Evolutionary conservation across 2,329 filamentous ascomycete genomes (phyloP).

Genomic region (Chrysosphaeria jannelii): DNA sequence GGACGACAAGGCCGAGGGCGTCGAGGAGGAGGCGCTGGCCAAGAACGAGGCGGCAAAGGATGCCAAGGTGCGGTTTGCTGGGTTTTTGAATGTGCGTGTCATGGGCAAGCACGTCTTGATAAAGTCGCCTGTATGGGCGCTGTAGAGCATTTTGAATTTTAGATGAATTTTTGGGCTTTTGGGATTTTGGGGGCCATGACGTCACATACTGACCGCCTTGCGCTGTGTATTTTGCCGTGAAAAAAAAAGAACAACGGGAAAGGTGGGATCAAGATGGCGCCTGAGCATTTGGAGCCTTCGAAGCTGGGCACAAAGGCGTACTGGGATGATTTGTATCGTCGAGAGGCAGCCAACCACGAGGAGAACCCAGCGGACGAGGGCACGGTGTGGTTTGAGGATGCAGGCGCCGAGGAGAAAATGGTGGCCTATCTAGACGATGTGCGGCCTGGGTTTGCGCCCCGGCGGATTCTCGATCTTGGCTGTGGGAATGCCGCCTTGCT

Average conservation of each 20-base stretch:
- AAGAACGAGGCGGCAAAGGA: slow-evolving; percentile 9
- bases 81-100: too few species aligned
- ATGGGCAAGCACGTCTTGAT: too few species aligned
- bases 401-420: slow-evolving; percentile 58
- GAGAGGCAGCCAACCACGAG: slow-evolving; percentile 40
- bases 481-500: slow-evolving; percentile 84
- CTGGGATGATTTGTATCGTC: slow-evolving; percentile 47
- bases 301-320: slow-evolving; percentile 73
- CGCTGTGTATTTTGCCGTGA: neutral
- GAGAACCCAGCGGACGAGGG: slow-evolving; percentile 50
- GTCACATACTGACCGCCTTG: too few species aligned
- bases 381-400: slow-evolving; percentile 91
- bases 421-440: slow-evolving; percentile 27
- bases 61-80: slow-evolving; percentile 3
- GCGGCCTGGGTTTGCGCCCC: too few species aligned
- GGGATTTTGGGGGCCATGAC: too few species aligned
- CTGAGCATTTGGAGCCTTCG: slow-evolving; percentile 43
- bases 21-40: slow-evolving; percentile 10
- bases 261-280: slow-evolving; percentile 10
- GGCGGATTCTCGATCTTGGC: slow-evolving; percentile 57
- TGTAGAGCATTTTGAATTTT: too few species aligned
- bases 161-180: too few species aligned
- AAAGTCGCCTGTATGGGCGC: too few species aligned
- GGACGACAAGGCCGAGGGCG: slow-evolving; percentile 10
- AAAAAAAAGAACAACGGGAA: neutral